Conservation (phyloP, 2,329 filamentous ascomycete genomes). For the Aspergillus sp. region DNA sequence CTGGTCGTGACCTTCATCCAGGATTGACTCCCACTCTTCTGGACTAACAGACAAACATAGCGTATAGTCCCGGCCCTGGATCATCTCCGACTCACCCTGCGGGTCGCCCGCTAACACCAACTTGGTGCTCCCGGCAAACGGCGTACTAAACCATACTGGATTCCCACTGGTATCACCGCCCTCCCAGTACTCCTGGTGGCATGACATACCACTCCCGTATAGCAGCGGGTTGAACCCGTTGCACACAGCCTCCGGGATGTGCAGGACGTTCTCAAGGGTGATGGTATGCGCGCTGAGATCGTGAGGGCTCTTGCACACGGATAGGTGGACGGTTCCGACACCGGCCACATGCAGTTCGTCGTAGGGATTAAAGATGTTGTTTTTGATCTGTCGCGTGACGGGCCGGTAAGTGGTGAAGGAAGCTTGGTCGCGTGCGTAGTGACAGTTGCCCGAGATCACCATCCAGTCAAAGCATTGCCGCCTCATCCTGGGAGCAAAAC, state of each 20-base stretch:
- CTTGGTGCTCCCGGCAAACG: constrained; percentile 13
- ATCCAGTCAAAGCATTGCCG: constrained; percentile 21
- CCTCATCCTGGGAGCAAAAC: not conserved
- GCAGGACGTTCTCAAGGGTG: constrained; percentile 24
- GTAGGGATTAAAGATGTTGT: constrained; percentile 17
- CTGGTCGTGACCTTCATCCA: not conserved
- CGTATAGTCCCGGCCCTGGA: constrained; percentile 15
- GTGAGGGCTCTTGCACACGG: constrained; percentile 14
- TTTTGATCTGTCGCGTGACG: constrained; percentile 10
- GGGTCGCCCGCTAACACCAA: constrained; percentile 9
- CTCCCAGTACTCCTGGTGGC: constrained; percentile 13
- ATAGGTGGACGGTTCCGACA: constrained; percentile 25
- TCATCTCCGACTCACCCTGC: constrained; percentile 14
- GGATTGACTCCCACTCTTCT: constrained; percentile 11
- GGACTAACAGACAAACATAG: constrained; percentile 17
- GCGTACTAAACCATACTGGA: constrained; percentile 12
- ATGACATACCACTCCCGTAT: constrained; percentile 18
- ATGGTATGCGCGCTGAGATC: constrained; percentile 17
- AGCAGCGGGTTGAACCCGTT: constrained; percentile 23
- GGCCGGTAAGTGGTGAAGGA: constrained; percentile 24
- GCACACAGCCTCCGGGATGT: constrained; percentile 28
- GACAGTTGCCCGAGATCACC: constrained; percentile 21
- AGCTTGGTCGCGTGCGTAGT: constrained; percentile 26
- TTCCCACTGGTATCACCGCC: constrained; percentile 9
- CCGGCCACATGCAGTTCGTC: constrained; percentile 21